These are phyloP conservation scores for Sanghuangporus weigelae DNA, from an alignment of 1,284 basidiomycete species.

Conservation along the genomic window DNA sequence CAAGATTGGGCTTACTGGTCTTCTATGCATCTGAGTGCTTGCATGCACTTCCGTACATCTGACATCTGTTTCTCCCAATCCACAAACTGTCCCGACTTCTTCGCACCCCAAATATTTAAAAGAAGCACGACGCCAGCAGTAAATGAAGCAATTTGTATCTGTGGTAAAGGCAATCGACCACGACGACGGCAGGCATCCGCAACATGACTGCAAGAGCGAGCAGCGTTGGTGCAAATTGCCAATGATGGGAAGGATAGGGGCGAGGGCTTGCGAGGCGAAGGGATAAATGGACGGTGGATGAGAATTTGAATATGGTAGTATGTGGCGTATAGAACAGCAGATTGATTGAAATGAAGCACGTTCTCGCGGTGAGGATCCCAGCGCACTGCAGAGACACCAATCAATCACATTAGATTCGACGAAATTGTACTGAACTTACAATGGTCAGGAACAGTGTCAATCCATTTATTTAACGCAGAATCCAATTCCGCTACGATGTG, in stretches of 20 bases:
- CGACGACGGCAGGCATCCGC: conserved; percentile 49
- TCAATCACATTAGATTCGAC: neutral
- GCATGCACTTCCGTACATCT: conserved; percentile 69
- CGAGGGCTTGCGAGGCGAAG: conserved; percentile 53
- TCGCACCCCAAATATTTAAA: conserved; percentile 70
- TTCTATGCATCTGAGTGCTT: conserved; percentile 50
- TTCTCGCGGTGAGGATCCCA: conserved; percentile 71
- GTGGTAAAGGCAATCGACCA: conserved; percentile 28
- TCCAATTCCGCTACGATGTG: conserved; percentile 72
- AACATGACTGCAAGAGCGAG: conserved; percentile 72
- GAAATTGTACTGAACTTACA: conserved; percentile 33
- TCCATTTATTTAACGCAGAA: conserved; percentile 73
- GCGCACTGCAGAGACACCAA: conserved; percentile 38
- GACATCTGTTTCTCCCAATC: conserved; percentile 60
- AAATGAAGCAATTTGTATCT: conserved; percentile 46
- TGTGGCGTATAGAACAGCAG: conserved; percentile 55
- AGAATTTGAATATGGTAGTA: conserved; percentile 77
- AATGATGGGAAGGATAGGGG: conserved; percentile 64
- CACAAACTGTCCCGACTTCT: conserved; percentile 46
- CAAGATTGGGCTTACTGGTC: conserved; percentile 31
- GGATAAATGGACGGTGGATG: conserved; percentile 80
- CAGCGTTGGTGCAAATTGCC: conserved; percentile 81
- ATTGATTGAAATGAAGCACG: conserved; percentile 60
- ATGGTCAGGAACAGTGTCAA: conserved; percentile 65
- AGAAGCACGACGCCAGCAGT: conserved; percentile 65